Evolutionary conservation across 345 rosid genomes (phyloP).

Genomic region (Citrus cavaleriei): DNA sequence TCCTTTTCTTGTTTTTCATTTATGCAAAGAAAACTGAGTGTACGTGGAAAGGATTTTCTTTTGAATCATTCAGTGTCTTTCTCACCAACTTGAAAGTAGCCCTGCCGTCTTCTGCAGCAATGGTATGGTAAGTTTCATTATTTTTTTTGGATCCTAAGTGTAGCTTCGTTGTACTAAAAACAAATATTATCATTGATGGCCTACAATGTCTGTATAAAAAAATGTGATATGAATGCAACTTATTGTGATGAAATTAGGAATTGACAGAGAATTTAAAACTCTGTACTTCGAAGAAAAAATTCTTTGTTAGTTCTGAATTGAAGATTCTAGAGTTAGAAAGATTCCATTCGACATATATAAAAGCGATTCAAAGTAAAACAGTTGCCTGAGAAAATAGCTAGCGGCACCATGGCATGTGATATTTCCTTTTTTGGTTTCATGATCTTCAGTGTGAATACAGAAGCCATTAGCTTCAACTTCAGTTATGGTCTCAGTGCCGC

Average conservation of each 20-base stretch:
- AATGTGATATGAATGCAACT: not conserved
- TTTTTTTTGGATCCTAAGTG: no score
- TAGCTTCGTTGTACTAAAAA: no score
- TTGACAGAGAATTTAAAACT: not conserved
- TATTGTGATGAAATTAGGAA: not conserved
- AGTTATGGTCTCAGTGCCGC: conserved; percentile 74
- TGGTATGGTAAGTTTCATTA: conserved; percentile 56
- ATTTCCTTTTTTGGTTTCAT: not conserved
- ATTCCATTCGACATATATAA: not conserved
- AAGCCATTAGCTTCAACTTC: conserved; percentile 58
- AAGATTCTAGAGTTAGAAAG: not conserved
- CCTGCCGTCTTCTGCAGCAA: conserved; percentile 69
- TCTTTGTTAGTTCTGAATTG: not conserved
- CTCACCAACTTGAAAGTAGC: conserved; percentile 40
- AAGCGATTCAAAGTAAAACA: not conserved
- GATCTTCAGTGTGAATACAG: conserved; percentile 52
- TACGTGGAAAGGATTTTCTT: no score
- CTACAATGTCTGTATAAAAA: not conserved
- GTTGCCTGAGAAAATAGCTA: not conserved
- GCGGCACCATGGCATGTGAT: no score
- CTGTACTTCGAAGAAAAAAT: not conserved
- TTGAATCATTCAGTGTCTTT: conserved; percentile 26
- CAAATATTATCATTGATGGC: no score
- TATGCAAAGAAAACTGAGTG: no score
- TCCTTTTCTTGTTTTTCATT: no score